Conservation (phyloP, 345 rosid species). For the Eucalyptus urophylla region DNA sequence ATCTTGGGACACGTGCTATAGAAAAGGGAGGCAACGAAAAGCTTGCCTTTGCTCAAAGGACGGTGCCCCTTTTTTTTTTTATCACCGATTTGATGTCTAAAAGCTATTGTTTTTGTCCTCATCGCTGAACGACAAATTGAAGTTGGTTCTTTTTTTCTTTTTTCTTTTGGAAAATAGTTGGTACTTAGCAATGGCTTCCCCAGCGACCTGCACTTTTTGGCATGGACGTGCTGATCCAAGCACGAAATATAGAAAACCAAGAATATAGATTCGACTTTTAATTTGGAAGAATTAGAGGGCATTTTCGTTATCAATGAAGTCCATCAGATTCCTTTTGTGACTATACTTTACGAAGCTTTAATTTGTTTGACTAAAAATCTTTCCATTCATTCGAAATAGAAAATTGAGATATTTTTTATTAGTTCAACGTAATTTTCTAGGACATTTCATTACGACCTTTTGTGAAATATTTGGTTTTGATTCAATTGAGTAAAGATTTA, state of each 20-base stretch:
- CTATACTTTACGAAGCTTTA: background rate
- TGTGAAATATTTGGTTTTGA: background rate
- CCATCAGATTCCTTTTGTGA: background rate
- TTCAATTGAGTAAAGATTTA: background rate
- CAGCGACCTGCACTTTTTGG: background rate
- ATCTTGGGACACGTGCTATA: background rate
- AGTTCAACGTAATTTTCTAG: background rate
- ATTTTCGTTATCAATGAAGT: background rate
- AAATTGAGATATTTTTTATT: background rate
- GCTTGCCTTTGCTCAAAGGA: background rate
- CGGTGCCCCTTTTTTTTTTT: background rate
- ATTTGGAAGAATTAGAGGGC: background rate
- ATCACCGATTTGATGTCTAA: background rate
- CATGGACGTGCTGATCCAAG: background rate
- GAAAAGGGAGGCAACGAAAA: background rate
- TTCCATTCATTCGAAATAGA: background rate
- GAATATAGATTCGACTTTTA: background rate
- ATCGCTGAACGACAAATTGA: background rate
- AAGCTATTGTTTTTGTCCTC: background rate
- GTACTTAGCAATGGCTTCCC: background rate
- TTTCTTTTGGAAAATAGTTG: background rate
- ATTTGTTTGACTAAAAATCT: background rate
- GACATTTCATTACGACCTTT: background rate
- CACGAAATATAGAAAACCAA: background rate
- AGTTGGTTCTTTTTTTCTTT: background rate